Evolutionary conservation across 768 basidiomycete genomes (phyloP).

Genomic region (Leccinum imitatum): DNA sequence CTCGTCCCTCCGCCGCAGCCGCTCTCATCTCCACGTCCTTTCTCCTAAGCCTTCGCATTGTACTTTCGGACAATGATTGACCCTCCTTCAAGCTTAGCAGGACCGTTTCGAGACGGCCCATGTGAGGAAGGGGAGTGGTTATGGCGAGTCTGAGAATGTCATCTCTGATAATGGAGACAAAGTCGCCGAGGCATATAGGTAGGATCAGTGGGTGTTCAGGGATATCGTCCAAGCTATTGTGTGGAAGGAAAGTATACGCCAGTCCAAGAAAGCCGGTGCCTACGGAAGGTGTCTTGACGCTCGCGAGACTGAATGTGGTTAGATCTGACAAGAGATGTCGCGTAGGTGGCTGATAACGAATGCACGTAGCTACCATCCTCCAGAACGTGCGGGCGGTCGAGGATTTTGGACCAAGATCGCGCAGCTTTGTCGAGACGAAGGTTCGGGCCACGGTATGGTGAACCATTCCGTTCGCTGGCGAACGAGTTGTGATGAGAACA

Average conservation of each 20-base stretch:
- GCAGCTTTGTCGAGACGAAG: conserved; percentile 27
- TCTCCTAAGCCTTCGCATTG: conserved; percentile 24
- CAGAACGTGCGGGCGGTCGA: conserved; percentile 23
- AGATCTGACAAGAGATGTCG: conserved; percentile 20
- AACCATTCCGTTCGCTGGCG: conserved; percentile 31
- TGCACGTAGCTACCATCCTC: conserved; percentile 28
- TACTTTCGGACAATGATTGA: conserved; percentile 25
- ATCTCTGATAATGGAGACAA: background rate
- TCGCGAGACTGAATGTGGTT: conserved; percentile 27
- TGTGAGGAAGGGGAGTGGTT: conserved; percentile 22
- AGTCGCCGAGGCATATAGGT: conserved; percentile 20
- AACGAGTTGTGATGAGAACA: conserved; percentile 22
- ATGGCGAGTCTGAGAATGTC: conserved; percentile 19
- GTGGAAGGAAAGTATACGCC: conserved; percentile 2
- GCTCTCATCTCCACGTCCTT: conserved; percentile 22
- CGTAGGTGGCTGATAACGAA: conserved; percentile 24
- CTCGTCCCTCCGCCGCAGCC: conserved; percentile 23
- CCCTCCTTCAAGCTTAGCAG: conserved; percentile 26
- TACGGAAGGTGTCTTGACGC: conserved; percentile 16
- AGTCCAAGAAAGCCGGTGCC: conserved; percentile 28
- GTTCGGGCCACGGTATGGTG: conserved; percentile 27
- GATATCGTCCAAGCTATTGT: conserved; percentile 15
- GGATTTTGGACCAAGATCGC: conserved; percentile 26
- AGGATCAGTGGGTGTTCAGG: conserved; percentile 17
- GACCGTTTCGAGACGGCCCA: conserved; percentile 20